Base-by-base conservation (phyloP, 225 moss, liverwort and hornwort genomes). In the Polytrichum commune region DNA sequence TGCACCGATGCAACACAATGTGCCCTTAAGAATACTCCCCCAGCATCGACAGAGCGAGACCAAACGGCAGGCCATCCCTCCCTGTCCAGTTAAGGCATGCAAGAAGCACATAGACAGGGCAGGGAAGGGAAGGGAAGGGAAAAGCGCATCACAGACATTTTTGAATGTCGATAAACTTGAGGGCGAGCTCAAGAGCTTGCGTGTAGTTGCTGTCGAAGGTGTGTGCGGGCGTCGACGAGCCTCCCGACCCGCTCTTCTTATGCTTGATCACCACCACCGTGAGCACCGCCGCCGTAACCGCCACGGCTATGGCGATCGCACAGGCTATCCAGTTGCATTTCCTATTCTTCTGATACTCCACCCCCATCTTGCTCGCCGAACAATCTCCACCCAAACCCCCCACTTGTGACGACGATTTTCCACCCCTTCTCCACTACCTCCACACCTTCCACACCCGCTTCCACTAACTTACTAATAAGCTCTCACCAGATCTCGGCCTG, bases 111-210 rank as follows among this genome's bases (percentile, higher is more conserved):
- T 13, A 46, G 46, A 46, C 46, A 46, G 3, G 38, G 38, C 9
- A 35, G 35, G 35, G 35, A 2, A 35, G 35, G 35, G 2, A 38
- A 33, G 35, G 35, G 35, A 35, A 8, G 33, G 3, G 38, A n/a
- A 13, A 46, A 46, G 46, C 46, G 13, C 16, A 46, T 46, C 46
- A 46, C 79, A 55, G 70, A 81, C 86, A 86, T 79, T 86, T 86
- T 26, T 86, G 83, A n/a, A 86, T 83, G n/a, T 86, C 83, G 27
- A 86, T 73, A 69, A 83, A 86, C 6, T 69, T 80, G 22, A 86
- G 80, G 1, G 86, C 81, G 3, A 86, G 78, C 68, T 76, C 78
- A 67, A 86, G 55, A 18, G 86, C 86, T 27, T 83, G 75, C 26
- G 86, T 70, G 78, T 86, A 86, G 69, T 86, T 86, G 58, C 80